These are phyloP conservation scores for Chalciporus sphaerocephalus DNA, from an alignment of 768 basidiomycete species.

Conservation along the genomic window DNA sequence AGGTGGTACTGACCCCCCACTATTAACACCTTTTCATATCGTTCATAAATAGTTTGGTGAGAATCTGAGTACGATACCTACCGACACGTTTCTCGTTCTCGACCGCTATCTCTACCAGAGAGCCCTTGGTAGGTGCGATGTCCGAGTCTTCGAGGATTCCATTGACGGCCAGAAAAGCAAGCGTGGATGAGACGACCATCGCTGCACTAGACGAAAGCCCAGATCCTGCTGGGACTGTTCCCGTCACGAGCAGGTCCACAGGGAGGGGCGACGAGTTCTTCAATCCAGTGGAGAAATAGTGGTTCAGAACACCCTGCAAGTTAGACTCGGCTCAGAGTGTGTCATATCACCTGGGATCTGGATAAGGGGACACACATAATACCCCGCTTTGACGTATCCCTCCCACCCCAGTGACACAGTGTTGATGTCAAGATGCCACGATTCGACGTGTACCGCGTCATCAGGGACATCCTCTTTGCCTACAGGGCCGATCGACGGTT, in stretches of 20 bases:
- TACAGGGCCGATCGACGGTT: constrained; percentile 19
- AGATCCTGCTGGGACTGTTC: constrained; percentile 81
- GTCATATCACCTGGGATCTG: not conserved
- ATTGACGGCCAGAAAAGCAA: constrained; percentile 77
- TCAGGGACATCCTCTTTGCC: constrained; percentile 31
- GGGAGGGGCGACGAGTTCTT: constrained; percentile 41
- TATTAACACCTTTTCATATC: constrained; percentile 53
- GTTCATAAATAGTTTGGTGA: not conserved
- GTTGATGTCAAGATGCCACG: constrained; percentile 70
- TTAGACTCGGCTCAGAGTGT: not conserved
- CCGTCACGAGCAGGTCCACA: constrained; percentile 73
- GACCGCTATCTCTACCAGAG: constrained; percentile 75
- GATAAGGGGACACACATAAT: constrained; percentile 53
- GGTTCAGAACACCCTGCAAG: constrained; percentile 60
- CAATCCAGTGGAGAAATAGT: constrained; percentile 42
- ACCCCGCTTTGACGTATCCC: constrained; percentile 84
- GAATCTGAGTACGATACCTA: constrained; percentile 16
- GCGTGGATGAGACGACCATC: constrained; percentile 83
- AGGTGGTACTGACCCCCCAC: constrained; percentile 55
- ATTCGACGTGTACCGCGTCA: constrained; percentile 38
- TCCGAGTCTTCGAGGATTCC: constrained; percentile 43
- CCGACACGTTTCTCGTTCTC: constrained; percentile 83
- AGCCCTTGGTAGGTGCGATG: constrained; percentile 47
- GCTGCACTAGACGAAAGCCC: constrained; percentile 87
- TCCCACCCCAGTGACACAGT: constrained; percentile 73